Percentiles rank a stretch among this genome's conserved stretches.
Conservation (phyloP, 2,329 filamentous ascomycete genomes). For the Fusarium sp. region DNA sequence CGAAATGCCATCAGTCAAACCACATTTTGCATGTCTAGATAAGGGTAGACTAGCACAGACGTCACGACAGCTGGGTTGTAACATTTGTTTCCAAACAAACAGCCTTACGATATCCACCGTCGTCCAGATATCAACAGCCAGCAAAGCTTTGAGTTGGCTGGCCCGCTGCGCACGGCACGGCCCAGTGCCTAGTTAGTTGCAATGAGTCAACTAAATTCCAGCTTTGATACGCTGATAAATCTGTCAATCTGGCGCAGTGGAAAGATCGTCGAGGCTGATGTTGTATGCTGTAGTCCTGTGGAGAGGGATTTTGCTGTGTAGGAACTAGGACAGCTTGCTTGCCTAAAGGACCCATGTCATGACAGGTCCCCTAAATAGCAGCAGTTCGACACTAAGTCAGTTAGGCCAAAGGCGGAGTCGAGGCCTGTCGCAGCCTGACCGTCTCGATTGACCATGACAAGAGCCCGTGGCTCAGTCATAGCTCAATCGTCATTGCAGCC, state of each 20-base stretch:
- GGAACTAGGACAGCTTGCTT: conserved; percentile 10
- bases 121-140: conserved; percentile 9
- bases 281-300: conserved; percentile 25
- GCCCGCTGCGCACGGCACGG: conserved; percentile 18
- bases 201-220: conserved; percentile 20
- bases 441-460: conserved; percentile 22
- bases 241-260: conserved; percentile 9
- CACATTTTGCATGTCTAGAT: background rate
- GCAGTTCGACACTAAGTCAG: conserved; percentile 11
- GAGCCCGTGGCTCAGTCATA: conserved; percentile 30
- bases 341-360: conserved; percentile 20
- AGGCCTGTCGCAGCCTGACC: conserved; percentile 17
- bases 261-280: conserved; percentile 26
- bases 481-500: conserved; percentile 28
- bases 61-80: conserved; percentile 1
- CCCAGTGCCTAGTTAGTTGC: background rate
- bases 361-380: conserved; percentile 41
- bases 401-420: conserved; percentile 22
- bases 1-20: background rate
- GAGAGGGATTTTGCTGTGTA: conserved; percentile 9
- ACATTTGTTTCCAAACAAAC: background rate
- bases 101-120: background rate
- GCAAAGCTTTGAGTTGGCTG: conserved; percentile 34
- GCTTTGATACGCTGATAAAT: background rate
- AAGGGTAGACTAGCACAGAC: background rate